These are phyloP conservation scores for Blastobotrys mokoenaii DNA, from an alignment of 805 yeast genomes.

Conservation along the genomic window DNA sequence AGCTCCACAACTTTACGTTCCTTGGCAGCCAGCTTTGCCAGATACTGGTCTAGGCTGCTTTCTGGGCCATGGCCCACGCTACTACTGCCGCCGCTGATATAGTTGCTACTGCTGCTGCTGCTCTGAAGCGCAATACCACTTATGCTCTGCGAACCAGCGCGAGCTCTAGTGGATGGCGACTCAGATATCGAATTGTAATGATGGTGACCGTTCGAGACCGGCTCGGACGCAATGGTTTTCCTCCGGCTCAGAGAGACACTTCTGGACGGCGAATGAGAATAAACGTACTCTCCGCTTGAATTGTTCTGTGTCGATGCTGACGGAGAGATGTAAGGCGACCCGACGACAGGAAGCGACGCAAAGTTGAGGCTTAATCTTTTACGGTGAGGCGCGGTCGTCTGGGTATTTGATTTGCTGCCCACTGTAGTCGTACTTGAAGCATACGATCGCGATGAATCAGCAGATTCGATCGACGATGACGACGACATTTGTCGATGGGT, in stretches of 20 bases:
- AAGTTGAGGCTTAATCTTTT: conserved; percentile 15
- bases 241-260: background rate
- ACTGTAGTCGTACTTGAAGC: background rate
- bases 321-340: conserved; percentile 3
- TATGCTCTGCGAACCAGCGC: background rate
- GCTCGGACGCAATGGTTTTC: background rate
- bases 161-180: too few relatives aligned
- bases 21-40: conserved; percentile 31
- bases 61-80: too few relatives aligned
- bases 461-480: conserved; percentile 3
- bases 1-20: conserved; percentile 33
- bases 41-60: conserved; percentile 15
- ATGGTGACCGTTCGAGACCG: background rate
- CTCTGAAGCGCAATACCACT: background rate
- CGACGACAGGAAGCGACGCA: conserved; percentile 12
- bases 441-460: background rate
- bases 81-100: too few relatives aligned
- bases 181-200: too few relatives aligned
- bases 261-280: too few relatives aligned
- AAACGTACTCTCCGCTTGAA: too few relatives aligned
- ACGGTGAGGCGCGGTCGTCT: background rate
- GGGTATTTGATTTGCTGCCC: background rate
- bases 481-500: conserved; percentile 3
- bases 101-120: too few relatives aligned
- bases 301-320: too few relatives aligned